phyloP scores from a whole-genome alignment of 345 rosid genomes.

The Bruguiera gymnorhiza region DNA sequence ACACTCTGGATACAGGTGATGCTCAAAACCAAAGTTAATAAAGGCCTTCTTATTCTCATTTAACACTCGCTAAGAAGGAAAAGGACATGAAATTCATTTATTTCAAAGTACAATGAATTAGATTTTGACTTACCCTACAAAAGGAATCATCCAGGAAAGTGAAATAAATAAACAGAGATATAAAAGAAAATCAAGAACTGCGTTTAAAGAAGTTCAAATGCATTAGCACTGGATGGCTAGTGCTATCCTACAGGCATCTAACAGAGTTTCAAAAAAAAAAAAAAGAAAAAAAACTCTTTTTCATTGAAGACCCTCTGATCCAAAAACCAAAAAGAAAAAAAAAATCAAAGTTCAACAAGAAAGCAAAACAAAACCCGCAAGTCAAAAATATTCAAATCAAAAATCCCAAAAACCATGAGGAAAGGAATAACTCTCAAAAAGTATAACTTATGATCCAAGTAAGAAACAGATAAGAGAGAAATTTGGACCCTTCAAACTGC shows the following conservation, averaged over 20 bases:
- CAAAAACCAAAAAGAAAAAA: background rate
- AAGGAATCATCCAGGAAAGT: slow-evolving; percentile 7
- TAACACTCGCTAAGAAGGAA: slow-evolving; percentile 15
- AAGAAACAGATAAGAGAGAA: slow-evolving; percentile 45
- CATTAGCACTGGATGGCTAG: slow-evolving; percentile 5
- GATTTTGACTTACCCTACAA: slow-evolving; percentile 23
- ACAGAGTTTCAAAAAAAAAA: slow-evolving; percentile 5
- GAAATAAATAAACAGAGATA: background rate
- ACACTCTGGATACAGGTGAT: background rate
- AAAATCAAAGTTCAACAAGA: slow-evolving; percentile 8
- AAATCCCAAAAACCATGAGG: slow-evolving; percentile 11
- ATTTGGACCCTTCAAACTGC: slow-evolving; percentile 12
- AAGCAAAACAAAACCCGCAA: slow-evolving; percentile 3
- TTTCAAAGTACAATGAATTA: slow-evolving; percentile 5
- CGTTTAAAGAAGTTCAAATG: slow-evolving; percentile 1
- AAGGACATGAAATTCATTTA: slow-evolving; percentile 15
- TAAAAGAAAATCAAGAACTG: slow-evolving; percentile 19
- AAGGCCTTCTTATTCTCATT: slow-evolving; percentile 6
- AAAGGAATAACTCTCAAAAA: slow-evolving; percentile 25
- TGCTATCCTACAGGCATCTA: slow-evolving; percentile 8
- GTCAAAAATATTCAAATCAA: slow-evolving; percentile 10
- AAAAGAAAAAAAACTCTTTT: slow-evolving; percentile 1
- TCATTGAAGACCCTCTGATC: background rate
- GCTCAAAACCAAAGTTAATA: too few relatives aligned
- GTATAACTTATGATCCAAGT: slow-evolving; percentile 80